Evolutionary conservation across 139 green algal genomes (phyloP).

Genomic region (Coelastrella sp.): DNA sequence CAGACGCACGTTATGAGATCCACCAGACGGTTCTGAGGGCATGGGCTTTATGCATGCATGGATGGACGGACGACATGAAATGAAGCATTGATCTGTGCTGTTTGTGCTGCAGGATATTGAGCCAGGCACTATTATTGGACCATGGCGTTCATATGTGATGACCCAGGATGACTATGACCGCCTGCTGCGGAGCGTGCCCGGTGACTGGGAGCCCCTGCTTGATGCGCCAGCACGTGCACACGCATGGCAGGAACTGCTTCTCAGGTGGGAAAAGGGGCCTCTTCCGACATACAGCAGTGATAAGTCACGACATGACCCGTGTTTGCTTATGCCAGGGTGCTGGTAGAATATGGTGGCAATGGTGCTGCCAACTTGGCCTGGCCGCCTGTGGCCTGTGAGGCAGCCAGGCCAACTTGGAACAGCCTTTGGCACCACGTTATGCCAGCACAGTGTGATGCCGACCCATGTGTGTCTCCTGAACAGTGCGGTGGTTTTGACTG

Average conservation of each 20-base stretch:
- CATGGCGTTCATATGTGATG: slow-evolving; percentile 34
- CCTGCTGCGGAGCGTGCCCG: background rate
- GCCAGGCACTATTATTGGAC: slow-evolving; percentile 27
- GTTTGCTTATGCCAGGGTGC: background rate
- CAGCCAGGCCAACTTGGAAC: too few species aligned
- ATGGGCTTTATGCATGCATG: background rate
- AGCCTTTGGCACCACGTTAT: too few species aligned
- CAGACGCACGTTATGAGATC: too few species aligned
- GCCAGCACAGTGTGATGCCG: too few species aligned
- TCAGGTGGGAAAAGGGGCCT: slow-evolving; percentile 1
- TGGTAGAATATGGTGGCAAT: too few species aligned
- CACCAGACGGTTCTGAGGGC: background rate
- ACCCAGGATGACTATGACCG: background rate
- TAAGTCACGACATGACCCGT: background rate
- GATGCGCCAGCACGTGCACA: background rate
- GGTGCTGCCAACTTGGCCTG: too few species aligned
- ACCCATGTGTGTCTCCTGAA: too few species aligned
- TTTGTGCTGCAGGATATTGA: slow-evolving; percentile 11
- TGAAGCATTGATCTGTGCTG: background rate
- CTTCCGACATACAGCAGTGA: background rate
- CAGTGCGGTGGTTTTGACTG: too few species aligned
- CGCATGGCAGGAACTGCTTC: slow-evolving; percentile 42
- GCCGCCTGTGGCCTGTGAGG: too few species aligned
- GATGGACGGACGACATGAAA: background rate
- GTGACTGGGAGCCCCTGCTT: slow-evolving; percentile 9